phyloP scores from a whole-genome alignment of 2,329 filamentous ascomycete genomes.

The Fusarium sp. region DNA sequence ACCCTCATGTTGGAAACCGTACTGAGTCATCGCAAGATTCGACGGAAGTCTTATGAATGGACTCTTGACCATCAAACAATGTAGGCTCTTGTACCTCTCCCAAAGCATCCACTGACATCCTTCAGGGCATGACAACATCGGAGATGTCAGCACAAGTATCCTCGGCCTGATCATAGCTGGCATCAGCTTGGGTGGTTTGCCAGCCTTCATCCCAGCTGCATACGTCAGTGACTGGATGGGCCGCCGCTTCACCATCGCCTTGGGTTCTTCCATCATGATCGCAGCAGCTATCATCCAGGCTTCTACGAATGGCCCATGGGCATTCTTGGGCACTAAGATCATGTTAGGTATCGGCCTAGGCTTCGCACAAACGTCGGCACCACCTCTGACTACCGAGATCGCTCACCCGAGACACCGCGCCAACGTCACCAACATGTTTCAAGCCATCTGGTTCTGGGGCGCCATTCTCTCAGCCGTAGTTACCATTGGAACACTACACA shows the following conservation, averaged over 20 bases:
- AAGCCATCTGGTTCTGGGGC: slow-evolving; percentile 28
- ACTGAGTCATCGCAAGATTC: not conserved
- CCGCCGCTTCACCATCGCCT: slow-evolving; percentile 22
- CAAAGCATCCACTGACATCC: not conserved
- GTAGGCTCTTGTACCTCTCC: not conserved
- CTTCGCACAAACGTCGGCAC: slow-evolving; percentile 25
- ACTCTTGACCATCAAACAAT: not conserved
- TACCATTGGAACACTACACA: slow-evolving; percentile 24
- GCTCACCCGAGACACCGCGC: slow-evolving; percentile 28
- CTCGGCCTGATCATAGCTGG: slow-evolving; percentile 30
- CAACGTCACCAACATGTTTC: slow-evolving; percentile 30
- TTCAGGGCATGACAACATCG: slow-evolving; percentile 20
- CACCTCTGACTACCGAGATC: slow-evolving; percentile 20
- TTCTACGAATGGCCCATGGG: not conserved
- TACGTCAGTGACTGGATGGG: slow-evolving; percentile 26
- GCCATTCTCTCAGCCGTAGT: slow-evolving; percentile 21
- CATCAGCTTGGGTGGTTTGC: slow-evolving; percentile 30
- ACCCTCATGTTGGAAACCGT: fast-evolving
- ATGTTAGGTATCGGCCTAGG: slow-evolving; percentile 28
- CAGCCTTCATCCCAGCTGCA: slow-evolving; percentile 23
- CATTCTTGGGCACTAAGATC: slow-evolving; percentile 18
- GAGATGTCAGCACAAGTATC: slow-evolving; percentile 20
- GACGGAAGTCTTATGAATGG: slow-evolving; percentile 32
- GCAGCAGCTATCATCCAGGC: slow-evolving; percentile 13
- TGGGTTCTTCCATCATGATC: slow-evolving; percentile 20